Evolutionary conservation across 2,329 filamentous ascomycete genomes (phyloP).

Genomic region (Dothideomycetes sp.): DNA sequence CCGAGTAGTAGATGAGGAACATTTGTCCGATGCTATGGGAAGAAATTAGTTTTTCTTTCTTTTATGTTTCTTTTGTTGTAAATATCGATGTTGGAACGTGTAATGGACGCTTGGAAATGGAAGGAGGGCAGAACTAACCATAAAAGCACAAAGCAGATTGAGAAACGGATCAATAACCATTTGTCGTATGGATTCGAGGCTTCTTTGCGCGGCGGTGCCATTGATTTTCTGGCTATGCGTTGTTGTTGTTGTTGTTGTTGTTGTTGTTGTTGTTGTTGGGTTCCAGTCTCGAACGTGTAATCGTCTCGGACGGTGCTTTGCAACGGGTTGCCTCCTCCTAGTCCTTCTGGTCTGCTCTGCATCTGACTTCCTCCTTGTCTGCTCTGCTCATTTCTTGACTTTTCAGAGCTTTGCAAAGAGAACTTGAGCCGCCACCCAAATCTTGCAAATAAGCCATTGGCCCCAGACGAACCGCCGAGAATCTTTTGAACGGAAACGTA

Average conservation of each 20-base stretch:
- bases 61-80: no score
- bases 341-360: no score
- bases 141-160: slow-evolving; percentile 15
- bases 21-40: slow-evolving; percentile 14
- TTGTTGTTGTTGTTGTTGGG: no score
- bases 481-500: slow-evolving; percentile 8
- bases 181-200: slow-evolving; percentile 6
- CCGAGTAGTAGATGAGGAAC: slow-evolving; percentile 14
- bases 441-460: not conserved
- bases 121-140: slow-evolving; percentile 7
- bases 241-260: no score
- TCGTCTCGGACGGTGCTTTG: not conserved
- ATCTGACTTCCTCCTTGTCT: not conserved
- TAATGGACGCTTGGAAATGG: no score
- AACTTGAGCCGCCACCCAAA: slow-evolving; percentile 8
- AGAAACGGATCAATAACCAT: slow-evolving; percentile 18
- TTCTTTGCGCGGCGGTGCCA: not conserved
- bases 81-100: no score
- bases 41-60: not conserved
- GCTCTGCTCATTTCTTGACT: not conserved
- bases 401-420: slow-evolving; percentile 4
- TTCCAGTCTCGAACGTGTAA: not conserved
- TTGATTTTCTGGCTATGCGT: not conserved
- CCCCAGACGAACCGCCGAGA: not conserved
- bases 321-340: no score